These are phyloP conservation scores for Solanum etuberosum DNA, from an alignment of 257 asterid genomes.

Conservation along the genomic window DNA sequence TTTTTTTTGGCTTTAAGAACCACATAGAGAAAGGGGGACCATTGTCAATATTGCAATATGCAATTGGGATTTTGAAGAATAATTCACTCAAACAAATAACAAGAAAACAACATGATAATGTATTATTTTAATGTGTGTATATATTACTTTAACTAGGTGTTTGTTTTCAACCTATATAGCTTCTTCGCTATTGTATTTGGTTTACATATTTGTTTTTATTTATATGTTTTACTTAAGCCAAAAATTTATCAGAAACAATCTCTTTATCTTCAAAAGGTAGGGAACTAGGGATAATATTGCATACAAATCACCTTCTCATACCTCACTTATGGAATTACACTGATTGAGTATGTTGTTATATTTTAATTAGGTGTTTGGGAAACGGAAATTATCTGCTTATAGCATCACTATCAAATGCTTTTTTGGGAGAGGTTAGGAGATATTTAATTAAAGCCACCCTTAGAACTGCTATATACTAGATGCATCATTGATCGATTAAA, in stretches of 20 bases:
- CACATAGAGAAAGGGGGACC: neutral
- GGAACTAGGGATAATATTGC: too few relatives aligned
- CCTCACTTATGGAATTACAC: neutral
- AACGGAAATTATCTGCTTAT: neutral
- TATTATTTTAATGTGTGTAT: neutral
- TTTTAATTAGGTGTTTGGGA: neutral
- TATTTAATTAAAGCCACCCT: neutral
- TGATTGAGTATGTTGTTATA: neutral
- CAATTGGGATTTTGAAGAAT: neutral
- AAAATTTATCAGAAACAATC: accelerated
- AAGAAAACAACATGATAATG: neutral
- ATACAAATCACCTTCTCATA: neutral
- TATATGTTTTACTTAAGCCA: neutral
- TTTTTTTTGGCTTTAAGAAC: neutral
- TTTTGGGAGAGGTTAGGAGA: neutral
- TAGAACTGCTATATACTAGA: neutral
- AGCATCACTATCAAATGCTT: neutral
- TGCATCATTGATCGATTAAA: neutral
- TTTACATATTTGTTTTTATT: neutral
- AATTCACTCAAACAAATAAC: neutral
- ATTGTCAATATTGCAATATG: neutral
- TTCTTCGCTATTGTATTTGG: neutral
- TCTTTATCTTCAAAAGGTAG: neutral
- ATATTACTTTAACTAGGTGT: neutral
- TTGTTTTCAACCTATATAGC: neutral